Evolutionary conservation across 352 stramenopile species (phyloP).

Genomic region (Phytopythium chamaehyphon): DNA sequence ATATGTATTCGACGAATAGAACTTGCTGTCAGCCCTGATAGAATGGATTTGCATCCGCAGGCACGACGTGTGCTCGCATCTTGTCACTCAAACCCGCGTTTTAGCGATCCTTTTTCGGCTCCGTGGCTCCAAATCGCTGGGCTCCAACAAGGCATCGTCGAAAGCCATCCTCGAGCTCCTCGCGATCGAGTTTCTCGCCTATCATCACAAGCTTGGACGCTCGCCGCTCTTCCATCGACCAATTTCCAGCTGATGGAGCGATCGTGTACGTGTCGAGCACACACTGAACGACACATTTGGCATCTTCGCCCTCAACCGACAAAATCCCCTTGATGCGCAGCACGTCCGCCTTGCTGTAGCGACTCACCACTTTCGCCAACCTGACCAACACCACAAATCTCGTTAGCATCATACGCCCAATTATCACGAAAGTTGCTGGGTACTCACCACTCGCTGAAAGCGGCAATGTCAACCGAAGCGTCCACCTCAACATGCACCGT

Average conservation of each 20-base stretch:
- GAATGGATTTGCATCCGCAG: no score
- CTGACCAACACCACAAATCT: slow-evolving; percentile 4
- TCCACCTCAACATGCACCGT: slow-evolving; percentile 56
- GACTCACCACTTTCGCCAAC: slow-evolving; percentile 44
- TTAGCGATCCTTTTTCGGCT: slow-evolving; percentile 34
- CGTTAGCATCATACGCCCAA: no score
- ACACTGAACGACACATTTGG: slow-evolving; percentile 58
- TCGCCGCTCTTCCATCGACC: slow-evolving; percentile 27
- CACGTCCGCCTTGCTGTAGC: slow-evolving; percentile 53
- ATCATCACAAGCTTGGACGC: slow-evolving; percentile 64
- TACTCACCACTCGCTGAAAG: slow-evolving; percentile 53
- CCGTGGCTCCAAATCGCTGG: not conserved
- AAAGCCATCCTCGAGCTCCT: slow-evolving; percentile 42
- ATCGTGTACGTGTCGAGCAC: slow-evolving; percentile 78
- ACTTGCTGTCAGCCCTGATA: no score
- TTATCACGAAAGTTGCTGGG: no score
- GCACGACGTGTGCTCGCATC: no score
- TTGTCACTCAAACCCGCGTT: not conserved
- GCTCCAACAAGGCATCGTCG: slow-evolving; percentile 27
- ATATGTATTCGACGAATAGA: no score
- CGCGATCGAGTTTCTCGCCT: slow-evolving; percentile 43
- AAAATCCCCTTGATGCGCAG: slow-evolving; percentile 67
- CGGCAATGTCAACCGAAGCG: slow-evolving; percentile 35
- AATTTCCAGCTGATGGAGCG: slow-evolving; percentile 31
- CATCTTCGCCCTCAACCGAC: slow-evolving; percentile 34